Percentiles rank a stretch among this genome's conserved stretches.
These are phyloP conservation scores for Globisporangium yorkense DNA, from an alignment of 352 stramenopile species.

Conservation along the genomic window DNA sequence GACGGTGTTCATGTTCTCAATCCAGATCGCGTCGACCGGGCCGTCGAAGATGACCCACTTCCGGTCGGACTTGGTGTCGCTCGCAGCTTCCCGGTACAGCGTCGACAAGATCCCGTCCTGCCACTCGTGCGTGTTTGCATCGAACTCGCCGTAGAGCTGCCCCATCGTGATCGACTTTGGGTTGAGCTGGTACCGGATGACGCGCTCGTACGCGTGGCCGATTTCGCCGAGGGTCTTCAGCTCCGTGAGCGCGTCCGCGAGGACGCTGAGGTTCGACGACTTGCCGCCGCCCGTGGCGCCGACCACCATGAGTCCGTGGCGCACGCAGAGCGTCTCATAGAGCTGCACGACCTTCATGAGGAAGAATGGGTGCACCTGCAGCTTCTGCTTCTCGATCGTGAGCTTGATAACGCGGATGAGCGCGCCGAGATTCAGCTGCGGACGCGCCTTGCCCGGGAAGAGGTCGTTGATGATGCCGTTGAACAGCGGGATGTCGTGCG, in stretches of 20 bases:
- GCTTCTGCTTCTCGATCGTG: constrained; percentile 69
- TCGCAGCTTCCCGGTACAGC: constrained; percentile 86
- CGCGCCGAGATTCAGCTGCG: constrained; percentile 88
- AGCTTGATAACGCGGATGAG: constrained; percentile 86
- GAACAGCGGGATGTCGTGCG: constrained; percentile 93
- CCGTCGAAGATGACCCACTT: constrained; percentile 97
- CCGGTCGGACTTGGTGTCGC: constrained; percentile 79
- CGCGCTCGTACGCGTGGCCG: constrained; percentile 81
- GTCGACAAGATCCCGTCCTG: constrained; percentile 90
- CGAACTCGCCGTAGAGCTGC: constrained; percentile 94
- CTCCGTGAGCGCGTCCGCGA: constrained; percentile 82
- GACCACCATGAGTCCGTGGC: constrained; percentile 94
- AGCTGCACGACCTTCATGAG: constrained; percentile 92
- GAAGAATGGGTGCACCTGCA: constrained; percentile 90
- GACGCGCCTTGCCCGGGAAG: constrained; percentile 87
- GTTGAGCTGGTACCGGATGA: constrained; percentile 88
- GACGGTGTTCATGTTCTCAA: constrained; percentile 98
- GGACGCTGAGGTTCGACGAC: constrained; percentile 78
- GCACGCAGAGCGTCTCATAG: constrained; percentile 93
- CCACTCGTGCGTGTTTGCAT: constrained; percentile 94
- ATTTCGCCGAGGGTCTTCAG: constrained; percentile 78
- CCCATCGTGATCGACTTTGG: constrained; percentile 96
- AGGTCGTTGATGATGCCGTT: constrained; percentile 93
- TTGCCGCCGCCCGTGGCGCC: constrained; percentile 92
- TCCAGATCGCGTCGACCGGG: constrained; percentile 95